Conservation (phyloP, 768 basidiomycete genomes). For the Peribolospora baueri region DNA sequence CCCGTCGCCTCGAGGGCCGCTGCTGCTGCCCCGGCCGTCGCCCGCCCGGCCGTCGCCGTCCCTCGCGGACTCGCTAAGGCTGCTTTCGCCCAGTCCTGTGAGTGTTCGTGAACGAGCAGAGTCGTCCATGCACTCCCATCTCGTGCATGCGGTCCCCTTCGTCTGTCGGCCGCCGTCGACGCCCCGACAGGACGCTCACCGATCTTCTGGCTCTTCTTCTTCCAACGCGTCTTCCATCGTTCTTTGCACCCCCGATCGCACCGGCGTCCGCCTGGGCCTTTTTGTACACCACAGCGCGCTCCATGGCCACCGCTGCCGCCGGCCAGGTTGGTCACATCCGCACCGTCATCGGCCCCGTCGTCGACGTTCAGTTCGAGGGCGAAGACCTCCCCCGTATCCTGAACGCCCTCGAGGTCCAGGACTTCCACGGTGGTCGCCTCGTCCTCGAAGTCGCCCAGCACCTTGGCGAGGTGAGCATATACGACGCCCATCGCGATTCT, state of each 20-base stretch:
- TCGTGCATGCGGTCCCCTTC: background rate
- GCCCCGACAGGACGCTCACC: too few relatives aligned
- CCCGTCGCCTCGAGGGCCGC: background rate
- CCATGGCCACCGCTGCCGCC: constrained; percentile 78
- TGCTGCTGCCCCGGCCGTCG: background rate
- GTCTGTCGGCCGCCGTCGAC: background rate
- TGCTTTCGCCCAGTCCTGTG: constrained; percentile 14
- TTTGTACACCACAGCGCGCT: constrained; percentile 30
- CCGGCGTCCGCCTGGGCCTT: background rate
- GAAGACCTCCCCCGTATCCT: constrained; percentile 91
- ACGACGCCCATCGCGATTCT: too few relatives aligned
- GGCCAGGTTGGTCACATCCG: constrained; percentile 54
- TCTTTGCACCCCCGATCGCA: background rate
- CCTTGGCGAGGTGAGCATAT: constrained; percentile 40
- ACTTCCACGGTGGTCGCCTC: constrained; percentile 80
- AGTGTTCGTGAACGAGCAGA: constrained; percentile 3
- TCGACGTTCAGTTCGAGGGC: constrained; percentile 77
- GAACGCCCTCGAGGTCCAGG: constrained; percentile 93
- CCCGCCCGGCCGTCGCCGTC: background rate
- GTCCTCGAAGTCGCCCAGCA: constrained; percentile 98
- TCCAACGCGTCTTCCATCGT: too few relatives aligned
- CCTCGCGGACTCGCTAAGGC: background rate
- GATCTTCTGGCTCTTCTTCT: too few relatives aligned
- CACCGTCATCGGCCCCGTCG: constrained; percentile 99
- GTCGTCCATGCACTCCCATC: constrained; percentile 3